A percentile compares a stretch with the other conserved stretches of the same genome.
Evolutionary conservation across 2,329 filamentous ascomycete species (phyloP).

Genomic region (Cephalotrichum gorgonifer): DNA sequence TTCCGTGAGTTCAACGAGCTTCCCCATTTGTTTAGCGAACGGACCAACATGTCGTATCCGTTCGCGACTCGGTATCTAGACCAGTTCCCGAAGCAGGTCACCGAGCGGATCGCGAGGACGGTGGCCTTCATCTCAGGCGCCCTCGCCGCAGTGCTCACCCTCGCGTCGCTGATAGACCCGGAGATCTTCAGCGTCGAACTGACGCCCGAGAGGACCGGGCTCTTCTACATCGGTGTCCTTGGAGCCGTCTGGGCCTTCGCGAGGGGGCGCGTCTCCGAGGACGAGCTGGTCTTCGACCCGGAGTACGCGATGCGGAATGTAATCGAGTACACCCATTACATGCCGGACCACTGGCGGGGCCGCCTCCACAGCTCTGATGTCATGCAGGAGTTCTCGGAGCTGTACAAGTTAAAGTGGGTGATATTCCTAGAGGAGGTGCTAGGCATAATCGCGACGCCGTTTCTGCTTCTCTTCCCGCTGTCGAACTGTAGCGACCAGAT

Average conservation of each 20-base stretch:
- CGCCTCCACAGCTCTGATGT: constrained; percentile 92
- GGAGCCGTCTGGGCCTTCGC: constrained; percentile 75
- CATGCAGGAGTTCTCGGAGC: constrained; percentile 75
- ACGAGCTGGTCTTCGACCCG: constrained; percentile 83
- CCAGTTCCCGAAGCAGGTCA: constrained; percentile 94
- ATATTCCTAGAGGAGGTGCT: constrained; percentile 90
- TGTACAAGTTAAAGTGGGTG: constrained; percentile 86
- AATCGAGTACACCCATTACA: constrained; percentile 86
- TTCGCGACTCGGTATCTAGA: constrained; percentile 88
- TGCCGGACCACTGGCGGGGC: constrained; percentile 78
- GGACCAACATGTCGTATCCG: constrained; percentile 88
- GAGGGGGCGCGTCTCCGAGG: constrained; percentile 75
- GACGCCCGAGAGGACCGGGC: constrained; percentile 73
- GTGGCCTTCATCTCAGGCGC: constrained; percentile 82
- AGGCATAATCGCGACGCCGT: constrained; percentile 84
- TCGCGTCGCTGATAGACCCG: constrained; percentile 78
- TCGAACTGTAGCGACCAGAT: constrained; percentile 85
- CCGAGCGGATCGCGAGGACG: constrained; percentile 72
- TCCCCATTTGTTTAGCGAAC: constrained; percentile 79
- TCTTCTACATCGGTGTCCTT: constrained; percentile 83
- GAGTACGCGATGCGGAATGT: constrained; percentile 82
- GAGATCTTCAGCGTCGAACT: constrained; percentile 91
- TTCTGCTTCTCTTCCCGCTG: constrained; percentile 77
- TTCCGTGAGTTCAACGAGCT: constrained; percentile 98
- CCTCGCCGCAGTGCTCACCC: constrained; percentile 71